Evolutionary conservation across 345 rosid species (phyloP).

Genomic region (Rubroshorea leprosula): DNA sequence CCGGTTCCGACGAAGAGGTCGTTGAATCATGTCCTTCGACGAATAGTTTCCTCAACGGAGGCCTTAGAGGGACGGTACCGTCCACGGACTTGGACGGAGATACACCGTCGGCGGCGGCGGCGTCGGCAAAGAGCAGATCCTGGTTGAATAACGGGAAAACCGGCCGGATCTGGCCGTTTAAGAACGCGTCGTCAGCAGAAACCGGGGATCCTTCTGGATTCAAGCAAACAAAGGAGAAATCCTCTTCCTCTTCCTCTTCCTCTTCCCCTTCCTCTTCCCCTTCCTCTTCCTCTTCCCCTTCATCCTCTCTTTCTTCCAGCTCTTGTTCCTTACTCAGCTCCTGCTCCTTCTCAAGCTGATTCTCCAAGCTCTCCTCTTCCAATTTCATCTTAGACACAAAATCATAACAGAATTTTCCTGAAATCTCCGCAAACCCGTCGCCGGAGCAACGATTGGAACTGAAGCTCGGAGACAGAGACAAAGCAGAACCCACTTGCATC

Average conservation of each 20-base stretch:
- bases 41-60: constrained; percentile 27
- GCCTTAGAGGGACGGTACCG: constrained; percentile 9
- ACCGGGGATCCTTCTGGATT: constrained; percentile 29
- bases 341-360: not conserved
- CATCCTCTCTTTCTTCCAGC: not conserved
- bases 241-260: constrained; percentile 29
- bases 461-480: constrained; percentile 5
- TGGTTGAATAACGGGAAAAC: constrained; percentile 38
- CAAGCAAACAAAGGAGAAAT: constrained; percentile 36
- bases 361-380: not conserved
- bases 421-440: not conserved
- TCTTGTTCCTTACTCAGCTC: not conserved
- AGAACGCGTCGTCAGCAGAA: constrained; percentile 38
- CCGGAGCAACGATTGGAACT: not conserved
- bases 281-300: constrained; percentile 1
- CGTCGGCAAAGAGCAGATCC: constrained; percentile 21
- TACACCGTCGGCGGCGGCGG: not conserved
- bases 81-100: not conserved
- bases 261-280: constrained; percentile 9
- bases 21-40: constrained; percentile 8
- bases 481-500: constrained; percentile 16
- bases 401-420: constrained; percentile 6
- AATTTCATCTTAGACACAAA: not conserved
- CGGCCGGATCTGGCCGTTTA: constrained; percentile 45
- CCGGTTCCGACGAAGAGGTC: constrained; percentile 21